Percentiles rank a stretch among this genome's conserved stretches.
Conservation (phyloP, 2,329 filamentous ascomycete genomes). For the Hypoxylon sp. region DNA sequence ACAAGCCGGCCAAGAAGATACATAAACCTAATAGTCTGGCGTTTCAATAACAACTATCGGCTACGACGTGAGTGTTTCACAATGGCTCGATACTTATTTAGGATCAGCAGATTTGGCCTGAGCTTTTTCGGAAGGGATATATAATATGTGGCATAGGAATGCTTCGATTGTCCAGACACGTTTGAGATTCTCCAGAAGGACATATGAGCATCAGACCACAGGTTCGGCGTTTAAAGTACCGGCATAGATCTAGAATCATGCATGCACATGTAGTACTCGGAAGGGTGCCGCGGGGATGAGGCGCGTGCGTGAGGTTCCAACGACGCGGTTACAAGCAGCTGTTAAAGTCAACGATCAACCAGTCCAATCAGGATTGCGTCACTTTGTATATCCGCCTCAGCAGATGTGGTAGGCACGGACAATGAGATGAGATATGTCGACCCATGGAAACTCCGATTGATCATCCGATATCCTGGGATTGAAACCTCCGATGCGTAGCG, state of each 20-base stretch:
- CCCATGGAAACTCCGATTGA: conserved; percentile 27
- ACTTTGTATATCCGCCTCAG: conserved; percentile 14
- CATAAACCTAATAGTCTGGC: neutral
- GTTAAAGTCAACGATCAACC: neutral
- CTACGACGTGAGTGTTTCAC: conserved; percentile 9
- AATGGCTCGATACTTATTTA: conserved; percentile 27
- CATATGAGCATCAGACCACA: conserved; percentile 25
- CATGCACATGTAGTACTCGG: conserved; percentile 15
- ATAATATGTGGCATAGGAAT: conserved; percentile 2
- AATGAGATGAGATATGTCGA: conserved; percentile 12
- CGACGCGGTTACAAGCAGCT: conserved; percentile 15
- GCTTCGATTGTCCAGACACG: conserved; percentile 1
- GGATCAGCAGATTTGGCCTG: conserved; percentile 35
- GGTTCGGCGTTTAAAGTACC: conserved; percentile 19
- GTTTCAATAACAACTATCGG: neutral
- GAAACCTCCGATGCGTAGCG: conserved; percentile 19
- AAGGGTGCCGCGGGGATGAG: conserved; percentile 12
- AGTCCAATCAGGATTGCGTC: neutral
- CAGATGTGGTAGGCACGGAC: conserved; percentile 16
- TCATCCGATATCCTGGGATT: conserved; percentile 22
- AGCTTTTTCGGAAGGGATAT: conserved; percentile 1
- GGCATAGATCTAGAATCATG: conserved; percentile 33
- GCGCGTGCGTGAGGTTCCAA: conserved; percentile 24
- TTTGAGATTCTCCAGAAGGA: conserved; percentile 8
- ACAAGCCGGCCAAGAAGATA: neutral